Percentiles rank a stretch among this genome's conserved stretches.
Evolutionary conservation across 2,329 filamentous ascomycete species (phyloP).

Genomic region (Ophiostoma angusticollis): DNA sequence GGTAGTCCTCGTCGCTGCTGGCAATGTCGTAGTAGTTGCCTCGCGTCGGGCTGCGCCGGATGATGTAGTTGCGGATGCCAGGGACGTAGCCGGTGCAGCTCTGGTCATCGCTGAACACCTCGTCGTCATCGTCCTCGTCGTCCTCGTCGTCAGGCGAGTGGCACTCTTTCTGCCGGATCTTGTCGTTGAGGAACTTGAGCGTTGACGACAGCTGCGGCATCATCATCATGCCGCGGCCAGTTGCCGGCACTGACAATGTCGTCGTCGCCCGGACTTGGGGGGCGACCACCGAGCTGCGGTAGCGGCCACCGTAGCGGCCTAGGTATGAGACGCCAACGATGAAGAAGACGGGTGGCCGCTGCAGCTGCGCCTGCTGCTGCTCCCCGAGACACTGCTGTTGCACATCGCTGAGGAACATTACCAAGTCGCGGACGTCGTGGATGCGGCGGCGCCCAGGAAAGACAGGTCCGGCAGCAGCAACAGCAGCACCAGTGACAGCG

Average conservation of each 20-base stretch:
- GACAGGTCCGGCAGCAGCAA: no score
- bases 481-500: no score
- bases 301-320: background rate
- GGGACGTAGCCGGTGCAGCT: no score
- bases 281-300: background rate
- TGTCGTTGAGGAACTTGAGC: background rate
- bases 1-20: no score
- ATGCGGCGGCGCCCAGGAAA: constrained; percentile 5
- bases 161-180: background rate
- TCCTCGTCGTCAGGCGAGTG: background rate
- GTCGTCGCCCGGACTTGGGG: background rate
- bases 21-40: background rate
- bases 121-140: background rate
- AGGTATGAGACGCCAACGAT: constrained; percentile 9
- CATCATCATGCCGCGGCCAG: background rate
- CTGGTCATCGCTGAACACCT: background rate
- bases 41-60: no score
- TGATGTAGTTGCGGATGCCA: no score
- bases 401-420: background rate
- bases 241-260: background rate
- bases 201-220: background rate
- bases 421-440: constrained; percentile 2
- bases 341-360: constrained; percentile 4
- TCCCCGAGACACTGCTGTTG: no score
- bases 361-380: no score